Conservation (phyloP, 2,329 filamentous ascomycete genomes). For the Exophiala oligosperma region DNA sequence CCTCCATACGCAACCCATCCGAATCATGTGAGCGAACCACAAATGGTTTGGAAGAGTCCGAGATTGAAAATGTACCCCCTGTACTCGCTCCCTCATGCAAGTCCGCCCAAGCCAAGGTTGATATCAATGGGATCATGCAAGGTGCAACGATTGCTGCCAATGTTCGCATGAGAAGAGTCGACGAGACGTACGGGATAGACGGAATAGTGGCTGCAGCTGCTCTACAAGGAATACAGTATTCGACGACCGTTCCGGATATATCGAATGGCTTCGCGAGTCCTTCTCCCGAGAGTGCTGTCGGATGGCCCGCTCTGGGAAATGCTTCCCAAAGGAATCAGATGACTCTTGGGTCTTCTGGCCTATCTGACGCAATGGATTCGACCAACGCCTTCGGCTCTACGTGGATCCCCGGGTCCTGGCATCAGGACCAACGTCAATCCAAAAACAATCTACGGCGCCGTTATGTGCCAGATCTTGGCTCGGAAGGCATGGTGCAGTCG, state of each 20-base stretch:
- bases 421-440: neutral
- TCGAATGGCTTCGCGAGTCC: neutral
- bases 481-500: neutral
- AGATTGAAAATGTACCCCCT: neutral
- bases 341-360: neutral
- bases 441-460: neutral
- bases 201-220: neutral
- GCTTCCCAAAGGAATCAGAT: neutral
- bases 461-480: neutral
- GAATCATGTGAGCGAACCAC: neutral
- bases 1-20: neutral
- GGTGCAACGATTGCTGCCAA: neutral
- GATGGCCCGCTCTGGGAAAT: neutral
- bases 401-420: neutral
- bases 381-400: neutral
- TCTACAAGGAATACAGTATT: neutral
- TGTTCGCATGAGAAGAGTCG: neutral
- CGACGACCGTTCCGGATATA: neutral
- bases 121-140: neutral
- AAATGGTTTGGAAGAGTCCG: neutral
- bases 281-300: neutral
- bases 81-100: neutral
- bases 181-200: neutral
- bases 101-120: neutral
- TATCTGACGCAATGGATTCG: neutral